Base-by-base conservation (phyloP, 345 rosid genomes). In the Eucalyptus regnans region DNA sequence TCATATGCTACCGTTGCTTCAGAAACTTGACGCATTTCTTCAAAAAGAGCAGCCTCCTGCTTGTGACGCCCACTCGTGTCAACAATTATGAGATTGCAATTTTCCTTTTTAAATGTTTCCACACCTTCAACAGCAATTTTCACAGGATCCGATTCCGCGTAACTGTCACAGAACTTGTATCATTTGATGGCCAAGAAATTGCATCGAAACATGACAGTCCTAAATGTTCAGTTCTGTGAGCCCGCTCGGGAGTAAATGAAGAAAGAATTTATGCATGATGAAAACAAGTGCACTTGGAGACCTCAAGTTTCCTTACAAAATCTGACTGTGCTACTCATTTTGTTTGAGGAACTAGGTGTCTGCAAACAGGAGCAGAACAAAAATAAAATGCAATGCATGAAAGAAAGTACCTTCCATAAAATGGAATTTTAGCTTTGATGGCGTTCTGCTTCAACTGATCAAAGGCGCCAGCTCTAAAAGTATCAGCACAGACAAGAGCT, bases 1-100 rank as follows among this genome's bases (percentile, higher is more conserved):
- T 52, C 23, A 92, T 14, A 79, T 76, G 81, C 81, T 94, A 96
- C 99, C 94, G 96, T 95, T 91, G 99, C 99, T 94, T 96, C 99
- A 86, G 98, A 92, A 88, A 98, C 99, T 98, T 95, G 98, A 54
- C 97, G 98, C 98, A 97, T 97, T 93, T 97, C 99, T 94, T 98
- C 99, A 92, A 97, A 98, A 87, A 98, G 96, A 52, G 98, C 90
- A 91, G 97, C 98, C 91, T 98, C 99, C 93, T 97, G 99, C 91
- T 95, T 96, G 92, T 98, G 98, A 50, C 98, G 98, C 89, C 99
- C 99, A 93, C 99, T 98, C 20, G 99, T 97, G 62, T 97, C 99
- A 87, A 97, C 96, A 91, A 94, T 95, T 87, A 97, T 94, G 86
- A 98, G 99, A 95, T 97, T 98, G 62, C 96, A 93, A 88, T 94